Evolutionary conservation across 2,329 filamentous ascomycete genomes (phyloP).

Genomic region (Neofusicoccum parvum): DNA sequence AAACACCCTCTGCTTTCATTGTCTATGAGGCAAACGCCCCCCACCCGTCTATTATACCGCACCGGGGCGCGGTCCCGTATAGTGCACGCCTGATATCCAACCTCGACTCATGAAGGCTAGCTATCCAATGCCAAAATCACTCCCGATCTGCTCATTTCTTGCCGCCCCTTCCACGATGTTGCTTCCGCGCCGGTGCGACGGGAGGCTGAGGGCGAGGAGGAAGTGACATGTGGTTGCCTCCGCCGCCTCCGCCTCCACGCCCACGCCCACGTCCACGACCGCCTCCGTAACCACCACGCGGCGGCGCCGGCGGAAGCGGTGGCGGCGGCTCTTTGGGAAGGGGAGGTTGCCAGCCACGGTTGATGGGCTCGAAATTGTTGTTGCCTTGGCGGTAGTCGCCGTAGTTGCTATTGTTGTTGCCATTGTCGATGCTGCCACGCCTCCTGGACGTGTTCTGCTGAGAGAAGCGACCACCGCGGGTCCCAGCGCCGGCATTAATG

Average conservation of each 20-base stretch:
- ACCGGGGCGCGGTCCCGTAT: not conserved
- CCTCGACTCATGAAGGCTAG: no score
- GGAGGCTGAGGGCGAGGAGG: not conserved
- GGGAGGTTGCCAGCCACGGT: constrained; percentile 3
- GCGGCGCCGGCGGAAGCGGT: not conserved
- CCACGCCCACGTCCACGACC: constrained; percentile 7
- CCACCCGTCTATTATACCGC: not conserved
- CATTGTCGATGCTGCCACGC: not conserved
- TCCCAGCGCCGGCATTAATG: constrained; percentile 3
- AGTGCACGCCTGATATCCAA: not conserved
- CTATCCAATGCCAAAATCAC: no score
- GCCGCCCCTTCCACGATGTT: not conserved
- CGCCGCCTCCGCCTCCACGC: not conserved
- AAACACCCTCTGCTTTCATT: no score
- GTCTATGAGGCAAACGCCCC: not conserved
- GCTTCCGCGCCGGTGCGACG: not conserved
- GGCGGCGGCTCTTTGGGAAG: constrained; percentile 15
- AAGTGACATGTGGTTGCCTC: not conserved
- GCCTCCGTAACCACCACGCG: constrained; percentile 1
- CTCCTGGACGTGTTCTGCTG: not conserved
- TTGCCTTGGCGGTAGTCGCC: not conserved
- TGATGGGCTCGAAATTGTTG: constrained; percentile 5
- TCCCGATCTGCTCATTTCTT: not conserved
- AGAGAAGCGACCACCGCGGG: constrained; percentile 4
- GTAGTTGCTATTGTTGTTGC: not conserved